Base-by-base conservation (phyloP, 345 rosid genomes). In the Gossypium arboreum region DNA sequence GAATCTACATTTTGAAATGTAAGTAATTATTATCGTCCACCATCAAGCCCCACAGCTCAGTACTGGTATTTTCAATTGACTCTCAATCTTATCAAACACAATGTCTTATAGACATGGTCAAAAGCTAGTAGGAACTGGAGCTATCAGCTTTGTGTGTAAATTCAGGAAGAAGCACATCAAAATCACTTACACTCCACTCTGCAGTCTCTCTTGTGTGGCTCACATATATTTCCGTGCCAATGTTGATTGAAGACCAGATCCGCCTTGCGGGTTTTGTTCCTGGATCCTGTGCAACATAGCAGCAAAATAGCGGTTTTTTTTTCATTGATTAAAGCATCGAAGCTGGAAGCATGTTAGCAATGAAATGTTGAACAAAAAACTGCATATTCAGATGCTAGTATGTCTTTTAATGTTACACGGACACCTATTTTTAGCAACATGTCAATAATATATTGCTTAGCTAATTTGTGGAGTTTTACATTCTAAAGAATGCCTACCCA, bases 221-320 rank as follows among this genome's bases (percentile, higher is more conserved):
- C 25, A 81, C 82, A 34, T 84, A 87, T 44, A 85, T 87, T 73
- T 87, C 86, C 11, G 92, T 79, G 54, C 87, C 93, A 63, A 85
- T 84, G 68, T 84, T 78, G 66, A 85, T 75, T 13, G 87, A 85
- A 45, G 84, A 51, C 84, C 89, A 84, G 17, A 84, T 16, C 11
- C 85, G 83, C 61, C 78, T 83, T 29, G 83, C 88, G 7, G 79
- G 87, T 77, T 78, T 68, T 9, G 84, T 86, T 75, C 88, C 88
- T 12, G 86, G 88, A 80, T 86, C 89, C 83, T 86, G 81, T 9
- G 1, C 24, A 56, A 43, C 51, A 43, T 22, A 52, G 56, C 29
- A 72, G 22, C 12, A 25, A 59, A 18, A 47, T 68, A 68, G 55
- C 12, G 1, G 10, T 16, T 45, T 67, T 29, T 2, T 20, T 20